Percentiles rank a stretch among this genome's conserved stretches.
Evolutionary conservation across 2,329 filamentous ascomycete species (phyloP).

Genomic region (Fusarium sp.): DNA sequence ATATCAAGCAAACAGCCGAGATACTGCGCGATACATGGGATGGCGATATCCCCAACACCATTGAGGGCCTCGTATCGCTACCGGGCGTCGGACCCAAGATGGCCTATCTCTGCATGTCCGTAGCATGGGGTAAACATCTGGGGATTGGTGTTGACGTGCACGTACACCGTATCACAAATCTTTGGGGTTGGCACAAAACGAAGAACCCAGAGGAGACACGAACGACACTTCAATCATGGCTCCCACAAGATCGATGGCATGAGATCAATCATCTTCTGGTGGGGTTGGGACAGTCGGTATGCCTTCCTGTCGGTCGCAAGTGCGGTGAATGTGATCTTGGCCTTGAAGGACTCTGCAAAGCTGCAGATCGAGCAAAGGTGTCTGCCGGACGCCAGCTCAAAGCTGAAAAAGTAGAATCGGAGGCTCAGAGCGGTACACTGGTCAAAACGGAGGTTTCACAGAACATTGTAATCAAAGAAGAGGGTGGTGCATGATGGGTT

Average conservation of each 20-base stretch:
- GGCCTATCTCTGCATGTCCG: constrained; percentile 87
- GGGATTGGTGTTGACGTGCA: constrained; percentile 96
- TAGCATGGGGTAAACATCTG: constrained; percentile 65
- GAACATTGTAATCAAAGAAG: constrained; percentile 41
- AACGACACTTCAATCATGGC: constrained; percentile 78
- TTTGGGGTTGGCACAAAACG: constrained; percentile 91
- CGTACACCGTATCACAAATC: constrained; percentile 92
- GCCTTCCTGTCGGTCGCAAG: constrained; percentile 78
- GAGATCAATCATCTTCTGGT: constrained; percentile 93
- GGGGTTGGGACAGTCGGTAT: constrained; percentile 87
- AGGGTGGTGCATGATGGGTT: constrained; percentile 37
- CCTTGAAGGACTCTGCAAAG: constrained; percentile 77
- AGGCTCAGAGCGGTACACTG: constrained; percentile 33
- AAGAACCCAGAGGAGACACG: constrained; percentile 85
- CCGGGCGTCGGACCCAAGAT: constrained; percentile 95
- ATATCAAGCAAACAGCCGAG: constrained; percentile 77
- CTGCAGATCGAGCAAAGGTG: constrained; percentile 73
- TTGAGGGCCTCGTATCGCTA: constrained; percentile 77
- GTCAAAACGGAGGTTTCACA: constrained; percentile 39
- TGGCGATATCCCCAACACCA: constrained; percentile 82
- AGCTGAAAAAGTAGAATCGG: constrained; percentile 42
- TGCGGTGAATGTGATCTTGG: constrained; percentile 91
- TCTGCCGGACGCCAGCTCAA: constrained; percentile 61
- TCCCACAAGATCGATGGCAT: constrained; percentile 86
- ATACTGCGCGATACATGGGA: constrained; percentile 76